Percentiles rank a stretch among this genome's conserved stretches.
phyloP scores from a whole-genome alignment of 1,284 basidiomycete species.

The Fomes fomentarius region DNA sequence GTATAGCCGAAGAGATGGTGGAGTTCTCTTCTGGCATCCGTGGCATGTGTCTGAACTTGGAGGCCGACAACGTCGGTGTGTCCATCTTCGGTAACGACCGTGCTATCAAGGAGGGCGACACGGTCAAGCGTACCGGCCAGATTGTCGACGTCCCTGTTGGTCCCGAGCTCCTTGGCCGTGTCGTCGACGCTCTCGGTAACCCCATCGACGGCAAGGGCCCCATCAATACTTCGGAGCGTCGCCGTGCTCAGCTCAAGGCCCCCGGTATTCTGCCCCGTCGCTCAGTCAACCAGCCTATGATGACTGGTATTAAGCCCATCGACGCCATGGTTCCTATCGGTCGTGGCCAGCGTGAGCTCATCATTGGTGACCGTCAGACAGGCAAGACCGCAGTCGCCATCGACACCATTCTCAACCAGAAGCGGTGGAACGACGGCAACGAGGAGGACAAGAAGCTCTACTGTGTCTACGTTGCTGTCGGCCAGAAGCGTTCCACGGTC shows the following conservation, averaged over 20 bases:
- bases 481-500: conserved; percentile 99
- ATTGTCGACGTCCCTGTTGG: conserved; percentile 99
- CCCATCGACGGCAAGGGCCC: conserved; percentile 99
- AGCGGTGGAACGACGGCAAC: conserved; percentile 97
- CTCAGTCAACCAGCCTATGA: conserved; percentile 99
- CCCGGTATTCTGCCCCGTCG: conserved; percentile 99
- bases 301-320: conserved; percentile 99
- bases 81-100: conserved; percentile 99
- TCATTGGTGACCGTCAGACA: conserved; percentile 99
- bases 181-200: conserved; percentile 99
- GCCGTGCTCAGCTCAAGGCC: conserved; percentile 97
- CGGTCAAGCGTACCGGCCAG: conserved; percentile 99
- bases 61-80: conserved; percentile 99
- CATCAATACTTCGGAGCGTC: conserved; percentile 90
- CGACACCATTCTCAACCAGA: conserved; percentile 99
- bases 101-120: conserved; percentile 99
- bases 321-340: conserved; percentile 99
- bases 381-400: conserved; percentile 99
- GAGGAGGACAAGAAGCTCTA: conserved; percentile 98
- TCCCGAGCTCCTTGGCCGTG: conserved; percentile 94
- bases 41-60: conserved; percentile 99
- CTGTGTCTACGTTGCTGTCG: conserved; percentile 99
- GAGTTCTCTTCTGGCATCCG: conserved; percentile 99
- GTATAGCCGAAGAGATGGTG: conserved; percentile 98
- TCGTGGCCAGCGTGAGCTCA: conserved; percentile 99